These are phyloP conservation scores for Glomus cerebriforme DNA, from an alignment of 192 early-diverging fungal genomes.

Conservation along the genomic window DNA sequence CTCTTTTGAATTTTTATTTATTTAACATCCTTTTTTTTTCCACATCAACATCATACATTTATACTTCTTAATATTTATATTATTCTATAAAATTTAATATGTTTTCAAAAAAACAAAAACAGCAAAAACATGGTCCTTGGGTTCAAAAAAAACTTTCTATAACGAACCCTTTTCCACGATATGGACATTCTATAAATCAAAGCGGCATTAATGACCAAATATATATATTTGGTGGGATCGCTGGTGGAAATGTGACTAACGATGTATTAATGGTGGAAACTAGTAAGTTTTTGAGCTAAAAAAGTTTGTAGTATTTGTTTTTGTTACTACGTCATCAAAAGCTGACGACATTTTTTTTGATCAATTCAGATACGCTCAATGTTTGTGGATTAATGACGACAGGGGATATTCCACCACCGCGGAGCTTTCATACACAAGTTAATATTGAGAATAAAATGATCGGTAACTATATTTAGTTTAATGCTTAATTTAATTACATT, in stretches of 20 bases:
- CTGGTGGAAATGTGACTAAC: constrained; percentile 38
- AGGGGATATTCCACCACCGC: constrained; percentile 45
- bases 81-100: background rate
- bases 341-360: background rate
- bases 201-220: constrained; percentile 36
- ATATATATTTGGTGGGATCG: constrained; percentile 45
- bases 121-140: constrained; percentile 15
- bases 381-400: constrained; percentile 38
- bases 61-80: no score
- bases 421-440: constrained; percentile 46
- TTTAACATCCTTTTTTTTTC: no score
- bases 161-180: constrained; percentile 43
- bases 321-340: background rate
- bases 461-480: constrained; percentile 35
- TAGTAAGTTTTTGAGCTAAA: constrained; percentile 33
- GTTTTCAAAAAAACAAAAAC: background rate
- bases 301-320: background rate
- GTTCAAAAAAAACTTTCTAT: constrained; percentile 18
- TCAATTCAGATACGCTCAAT: constrained; percentile 38
- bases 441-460: constrained; percentile 48
- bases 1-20: no score
- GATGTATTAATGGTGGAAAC: constrained; percentile 45
- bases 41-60: no score
- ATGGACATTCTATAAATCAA: constrained; percentile 39
- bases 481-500: background rate